phyloP scores from a whole-genome alignment of 192 early-diverging fungal genomes.

The Coemansia sp. region DNA sequence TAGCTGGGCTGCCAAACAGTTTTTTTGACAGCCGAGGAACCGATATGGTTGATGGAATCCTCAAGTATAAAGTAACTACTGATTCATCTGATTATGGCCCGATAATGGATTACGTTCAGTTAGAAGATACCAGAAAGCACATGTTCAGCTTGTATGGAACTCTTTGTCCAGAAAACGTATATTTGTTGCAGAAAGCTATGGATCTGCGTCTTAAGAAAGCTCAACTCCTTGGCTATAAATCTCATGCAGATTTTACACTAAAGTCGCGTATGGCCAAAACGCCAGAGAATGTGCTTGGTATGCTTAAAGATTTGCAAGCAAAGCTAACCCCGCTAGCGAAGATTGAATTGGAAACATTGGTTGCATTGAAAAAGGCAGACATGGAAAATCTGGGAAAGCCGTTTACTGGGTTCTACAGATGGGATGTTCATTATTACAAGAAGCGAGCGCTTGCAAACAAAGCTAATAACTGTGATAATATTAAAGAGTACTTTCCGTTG shows the following conservation, averaged over 20 bases:
- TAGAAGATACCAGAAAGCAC: constrained; percentile 48
- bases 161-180: constrained; percentile 57
- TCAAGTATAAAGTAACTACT: constrained; percentile 62
- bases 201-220: constrained; percentile 44
- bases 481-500: constrained; percentile 72
- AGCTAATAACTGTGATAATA: constrained; percentile 62
- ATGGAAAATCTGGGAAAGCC: constrained; percentile 22
- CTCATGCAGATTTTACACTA: constrained; percentile 62
- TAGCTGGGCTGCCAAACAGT: constrained; percentile 66
- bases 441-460: constrained; percentile 60
- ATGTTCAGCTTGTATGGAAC: constrained; percentile 34
- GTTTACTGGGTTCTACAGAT: constrained; percentile 59
- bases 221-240: constrained; percentile 61
- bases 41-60: constrained; percentile 54
- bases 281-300: constrained; percentile 57
- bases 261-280: constrained; percentile 76
- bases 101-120: constrained; percentile 45
- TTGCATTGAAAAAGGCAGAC: constrained; percentile 59
- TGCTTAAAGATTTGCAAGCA: constrained; percentile 57
- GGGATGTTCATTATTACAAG: constrained; percentile 69
- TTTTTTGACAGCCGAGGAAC: constrained; percentile 58
- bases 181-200: constrained; percentile 54
- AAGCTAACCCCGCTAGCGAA: constrained; percentile 54
- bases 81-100: constrained; percentile 56
- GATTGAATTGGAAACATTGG: constrained; percentile 56